A percentile compares a stretch with the other conserved stretches of the same genome.
phyloP scores from a whole-genome alignment of 768 basidiomycete genomes.

The Mycena kentingensis region DNA sequence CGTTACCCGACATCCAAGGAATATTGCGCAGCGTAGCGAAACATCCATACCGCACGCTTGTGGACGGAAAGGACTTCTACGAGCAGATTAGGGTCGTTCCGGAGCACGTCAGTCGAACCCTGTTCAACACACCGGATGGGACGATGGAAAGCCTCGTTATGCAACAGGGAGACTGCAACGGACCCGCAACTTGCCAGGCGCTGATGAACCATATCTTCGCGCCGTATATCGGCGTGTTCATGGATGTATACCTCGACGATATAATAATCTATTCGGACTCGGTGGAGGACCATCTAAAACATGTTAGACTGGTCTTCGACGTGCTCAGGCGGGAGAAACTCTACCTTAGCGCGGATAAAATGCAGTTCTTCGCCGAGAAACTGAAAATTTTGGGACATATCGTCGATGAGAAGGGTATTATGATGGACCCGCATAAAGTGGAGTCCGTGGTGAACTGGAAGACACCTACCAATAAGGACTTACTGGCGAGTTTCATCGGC shows the following conservation, averaged over 20 bases:
- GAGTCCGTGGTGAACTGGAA: slow-evolving; percentile 39
- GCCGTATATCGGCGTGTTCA: slow-evolving; percentile 36
- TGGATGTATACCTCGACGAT: slow-evolving; percentile 36
- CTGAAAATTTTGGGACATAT: slow-evolving; percentile 37
- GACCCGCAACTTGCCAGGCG: slow-evolving; percentile 41
- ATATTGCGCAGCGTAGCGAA: slow-evolving; percentile 30
- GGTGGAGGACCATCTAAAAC: slow-evolving; percentile 34
- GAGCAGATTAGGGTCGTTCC: slow-evolving; percentile 40
- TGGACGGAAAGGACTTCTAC: slow-evolving; percentile 43
- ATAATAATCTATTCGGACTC: slow-evolving; percentile 46
- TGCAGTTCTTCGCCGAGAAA: slow-evolving; percentile 31
- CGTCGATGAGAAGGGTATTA: slow-evolving; percentile 40
- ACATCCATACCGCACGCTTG: slow-evolving; percentile 25
- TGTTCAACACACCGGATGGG: slow-evolving; percentile 35
- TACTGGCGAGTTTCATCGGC: slow-evolving; percentile 38
- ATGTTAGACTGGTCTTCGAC: slow-evolving; percentile 36
- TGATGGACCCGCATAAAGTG: slow-evolving; percentile 48
- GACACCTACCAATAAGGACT: slow-evolving; percentile 35
- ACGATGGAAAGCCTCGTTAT: slow-evolving; percentile 40
- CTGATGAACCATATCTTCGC: slow-evolving; percentile 44
- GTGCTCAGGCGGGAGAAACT: slow-evolving; percentile 35
- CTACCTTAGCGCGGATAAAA: slow-evolving; percentile 38
- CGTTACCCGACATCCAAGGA: slow-evolving; percentile 18
- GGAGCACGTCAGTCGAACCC: slow-evolving; percentile 27
- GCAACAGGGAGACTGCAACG: slow-evolving; percentile 30